These are phyloP conservation scores for Debaryomyces udenii DNA, from an alignment of 1,139 yeast genomes.

Conservation along the genomic window DNA sequence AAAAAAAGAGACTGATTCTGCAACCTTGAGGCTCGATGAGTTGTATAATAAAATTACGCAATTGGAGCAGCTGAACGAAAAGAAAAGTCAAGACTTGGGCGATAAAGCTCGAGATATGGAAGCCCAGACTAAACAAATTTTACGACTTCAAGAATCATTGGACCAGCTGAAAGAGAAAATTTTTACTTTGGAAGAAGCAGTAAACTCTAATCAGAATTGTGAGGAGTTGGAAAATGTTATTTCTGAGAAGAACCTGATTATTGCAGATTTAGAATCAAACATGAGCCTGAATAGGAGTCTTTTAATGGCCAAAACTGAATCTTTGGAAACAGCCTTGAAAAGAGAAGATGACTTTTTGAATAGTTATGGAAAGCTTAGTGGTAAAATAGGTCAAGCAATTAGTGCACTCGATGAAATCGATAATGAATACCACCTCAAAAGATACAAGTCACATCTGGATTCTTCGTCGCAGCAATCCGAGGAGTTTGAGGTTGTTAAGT, in stretches of 20 bases:
- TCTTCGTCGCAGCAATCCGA: conserved; percentile 1
- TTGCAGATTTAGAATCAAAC: not conserved
- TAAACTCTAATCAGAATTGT: not conserved
- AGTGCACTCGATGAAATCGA: conserved; percentile 4
- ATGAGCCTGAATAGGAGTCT: not conserved
- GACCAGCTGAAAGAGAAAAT: not conserved
- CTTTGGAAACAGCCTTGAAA: not conserved
- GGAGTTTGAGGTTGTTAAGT: conserved; percentile 9
- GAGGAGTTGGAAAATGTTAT: not conserved
- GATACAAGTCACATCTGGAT: not conserved
- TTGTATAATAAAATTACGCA: not conserved
- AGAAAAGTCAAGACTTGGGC: not conserved
- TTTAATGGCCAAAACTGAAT: not conserved
- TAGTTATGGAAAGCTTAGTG: not conserved
- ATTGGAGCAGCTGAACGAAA: not conserved
- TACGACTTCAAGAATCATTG: not conserved
- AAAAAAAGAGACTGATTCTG: conserved; percentile 11
- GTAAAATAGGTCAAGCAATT: conserved; percentile 1
- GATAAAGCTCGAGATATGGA: not conserved
- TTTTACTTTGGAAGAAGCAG: not conserved
- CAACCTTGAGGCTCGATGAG: not conserved
- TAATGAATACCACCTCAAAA: not conserved
- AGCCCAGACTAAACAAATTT: not conserved
- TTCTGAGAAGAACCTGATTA: not conserved
- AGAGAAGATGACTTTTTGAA: not conserved